Evolutionary conservation across 148 eudicot genomes (phyloP).

Genomic region (Rhododendron kiyosumense): DNA sequence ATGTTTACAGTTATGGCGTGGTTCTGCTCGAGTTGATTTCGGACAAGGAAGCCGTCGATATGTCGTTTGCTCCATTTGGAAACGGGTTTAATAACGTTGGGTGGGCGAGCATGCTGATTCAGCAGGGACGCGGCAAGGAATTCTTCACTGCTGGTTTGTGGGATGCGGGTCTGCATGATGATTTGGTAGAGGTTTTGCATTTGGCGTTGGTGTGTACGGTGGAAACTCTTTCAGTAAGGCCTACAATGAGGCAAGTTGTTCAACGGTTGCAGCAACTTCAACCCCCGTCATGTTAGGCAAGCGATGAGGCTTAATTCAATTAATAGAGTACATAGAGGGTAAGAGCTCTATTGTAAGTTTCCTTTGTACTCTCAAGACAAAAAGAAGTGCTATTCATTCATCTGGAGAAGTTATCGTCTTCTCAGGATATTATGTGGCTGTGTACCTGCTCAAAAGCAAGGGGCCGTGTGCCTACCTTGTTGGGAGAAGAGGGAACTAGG

Average conservation of each 20-base stretch:
- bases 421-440: not conserved
- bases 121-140: constrained; percentile 49
- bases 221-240: constrained; percentile 40
- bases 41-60: constrained; percentile 29
- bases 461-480: not conserved
- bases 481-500: not conserved
- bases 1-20: constrained; percentile 57
- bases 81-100: constrained; percentile 50
- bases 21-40: constrained; percentile 42
- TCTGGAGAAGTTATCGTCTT: not conserved
- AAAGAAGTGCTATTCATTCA: not conserved
- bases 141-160: constrained; percentile 42
- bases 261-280: constrained; percentile 42
- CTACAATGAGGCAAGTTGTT: constrained; percentile 53
- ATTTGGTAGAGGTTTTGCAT: constrained; percentile 46
- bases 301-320: not conserved
- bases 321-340: not conserved
- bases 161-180: constrained; percentile 56
- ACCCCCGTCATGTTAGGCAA: constrained; percentile 28
- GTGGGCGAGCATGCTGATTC: constrained; percentile 43
- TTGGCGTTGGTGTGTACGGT: constrained; percentile 47
- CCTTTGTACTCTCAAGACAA: not conserved
- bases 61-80: constrained; percentile 38
- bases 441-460: not conserved
- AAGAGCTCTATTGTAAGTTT: constrained; percentile 15